These are phyloP conservation scores for Sclerotinia borealis DNA, from an alignment of 2,329 filamentous ascomycete genomes.

Conservation along the genomic window DNA sequence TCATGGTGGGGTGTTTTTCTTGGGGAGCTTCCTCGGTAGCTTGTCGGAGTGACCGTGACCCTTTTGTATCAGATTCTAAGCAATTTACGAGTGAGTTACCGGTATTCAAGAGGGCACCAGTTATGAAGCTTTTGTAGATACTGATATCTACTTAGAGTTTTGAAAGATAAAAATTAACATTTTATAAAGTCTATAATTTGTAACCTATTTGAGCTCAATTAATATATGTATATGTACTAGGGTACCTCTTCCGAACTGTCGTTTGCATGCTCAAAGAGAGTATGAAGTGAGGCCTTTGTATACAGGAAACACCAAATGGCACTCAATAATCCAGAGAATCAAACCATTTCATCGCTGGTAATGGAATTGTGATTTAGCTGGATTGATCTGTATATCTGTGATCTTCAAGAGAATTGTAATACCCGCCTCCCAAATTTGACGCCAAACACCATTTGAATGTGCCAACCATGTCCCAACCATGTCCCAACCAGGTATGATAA, in stretches of 20 bases:
- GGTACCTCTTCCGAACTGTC: neutral
- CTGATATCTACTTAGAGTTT: neutral
- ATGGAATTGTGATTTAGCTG: neutral
- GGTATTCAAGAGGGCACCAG: neutral
- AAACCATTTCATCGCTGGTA: neutral
- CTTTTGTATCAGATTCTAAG: constrained; percentile 3
- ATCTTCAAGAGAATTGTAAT: neutral
- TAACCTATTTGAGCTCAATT: neutral
- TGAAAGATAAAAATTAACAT: neutral
- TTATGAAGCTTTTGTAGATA: neutral
- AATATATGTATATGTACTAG: neutral
- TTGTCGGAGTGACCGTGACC: constrained; percentile 4
- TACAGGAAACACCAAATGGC: neutral
- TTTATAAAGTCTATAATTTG: neutral
- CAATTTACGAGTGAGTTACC: neutral
- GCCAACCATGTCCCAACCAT: constrained; percentile 1
- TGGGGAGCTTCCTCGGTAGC: constrained; percentile 7
- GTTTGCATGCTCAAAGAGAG: too few species aligned
- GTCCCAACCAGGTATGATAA: neutral
- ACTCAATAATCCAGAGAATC: neutral
- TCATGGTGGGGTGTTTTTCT: constrained; percentile 21
- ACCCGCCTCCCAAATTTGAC: neutral
- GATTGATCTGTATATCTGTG: neutral
- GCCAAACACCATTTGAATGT: constrained; percentile 6
- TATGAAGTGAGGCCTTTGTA: neutral